Percentiles rank a stretch among this genome's conserved stretches.
Evolutionary conservation across 208 protist species (phyloP).

Genomic region (Leishmania aethiopica): DNA sequence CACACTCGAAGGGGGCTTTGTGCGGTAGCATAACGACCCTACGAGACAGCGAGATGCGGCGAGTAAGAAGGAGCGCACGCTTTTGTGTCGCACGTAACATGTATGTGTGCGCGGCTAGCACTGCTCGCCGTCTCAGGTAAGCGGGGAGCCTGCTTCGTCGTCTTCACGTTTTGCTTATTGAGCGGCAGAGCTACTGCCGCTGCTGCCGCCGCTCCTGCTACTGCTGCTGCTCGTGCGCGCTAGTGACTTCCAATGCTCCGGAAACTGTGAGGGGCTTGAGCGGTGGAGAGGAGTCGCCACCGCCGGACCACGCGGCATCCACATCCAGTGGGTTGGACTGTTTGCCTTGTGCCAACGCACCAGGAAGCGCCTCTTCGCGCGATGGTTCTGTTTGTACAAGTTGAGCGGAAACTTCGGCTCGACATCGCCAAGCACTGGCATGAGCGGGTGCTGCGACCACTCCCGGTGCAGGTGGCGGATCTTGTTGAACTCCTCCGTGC

Average conservation of each 20-base stretch:
- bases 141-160: background rate
- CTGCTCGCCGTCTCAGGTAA: background rate
- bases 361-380: slow-evolving; percentile 80
- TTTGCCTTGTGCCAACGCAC: slow-evolving; percentile 93
- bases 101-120: background rate
- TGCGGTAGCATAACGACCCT: background rate
- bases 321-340: slow-evolving; percentile 84
- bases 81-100: background rate
- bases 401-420: slow-evolving; percentile 91
- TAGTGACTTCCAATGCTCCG: slow-evolving; percentile 80
- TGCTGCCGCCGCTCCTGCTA: background rate
- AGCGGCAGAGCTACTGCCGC: background rate
- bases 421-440: slow-evolving; percentile 90
- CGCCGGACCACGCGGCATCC: slow-evolving; percentile 75
- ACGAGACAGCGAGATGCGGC: background rate
- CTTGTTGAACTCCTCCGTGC: slow-evolving; percentile 68
- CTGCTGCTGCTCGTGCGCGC: slow-evolving; percentile 23
- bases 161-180: background rate
- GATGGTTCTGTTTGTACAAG: slow-evolving; percentile 91
- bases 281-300: slow-evolving; percentile 70
- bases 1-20: too few relatives aligned
- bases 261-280: slow-evolving; percentile 64
- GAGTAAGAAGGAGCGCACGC: background rate
- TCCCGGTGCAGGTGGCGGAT: slow-evolving; percentile 85
- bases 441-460: slow-evolving; percentile 86